Base-by-base conservation (phyloP, 768 basidiomycete genomes). In the Lactifluus echinatus region DNA sequence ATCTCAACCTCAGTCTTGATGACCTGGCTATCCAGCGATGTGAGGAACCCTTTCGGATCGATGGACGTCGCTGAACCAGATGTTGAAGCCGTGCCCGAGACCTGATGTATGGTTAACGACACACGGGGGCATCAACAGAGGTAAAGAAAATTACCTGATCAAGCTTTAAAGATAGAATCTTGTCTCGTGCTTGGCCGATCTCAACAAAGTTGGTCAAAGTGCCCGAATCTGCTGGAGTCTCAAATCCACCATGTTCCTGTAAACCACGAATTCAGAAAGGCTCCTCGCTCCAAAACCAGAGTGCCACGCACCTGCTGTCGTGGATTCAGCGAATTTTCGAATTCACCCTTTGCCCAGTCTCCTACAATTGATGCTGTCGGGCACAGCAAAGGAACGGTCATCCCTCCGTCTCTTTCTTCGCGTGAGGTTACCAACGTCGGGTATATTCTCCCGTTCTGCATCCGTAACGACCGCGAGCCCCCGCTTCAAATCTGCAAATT, bases 1-100 rank as follows among this genome's bases (percentile, higher is more conserved):
- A 99, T 99, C 73, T 98, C 95, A 2, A 93, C 92, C 57, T 93
- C 89, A 0, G 86, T 87, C 69, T 98, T 97, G 57, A 93, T 73
- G n/a, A 86, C 75, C 47, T 93, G 90, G 59, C 85, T 91, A 64
- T 97, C 87, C 53, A 98, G 80, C 11, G 91, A 94, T 0, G 95
- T 98, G 51, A 99, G 82, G 70, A 98, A 99, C n/a, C 95, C 95
- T 71, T 93, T 93, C 1, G 96, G 94, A 66, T 99, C 96, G 33
- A 99, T 85, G 8, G 89, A 89, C 0, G 93, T 89, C 7, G 91
- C 81, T 1, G 82, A 77, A 15, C 91, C 92, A 19, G 86, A 86
- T 2, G 77, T 74, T 2, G 79, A 76, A 0, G 87, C 79, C 34
- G 85, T 85, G 46, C 81, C 85, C 15, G 87, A 89, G 17, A 87